Evolutionary conservation across 495 filamentous ascomycete species (phyloP).

Genomic region (Ramalina intermedia): DNA sequence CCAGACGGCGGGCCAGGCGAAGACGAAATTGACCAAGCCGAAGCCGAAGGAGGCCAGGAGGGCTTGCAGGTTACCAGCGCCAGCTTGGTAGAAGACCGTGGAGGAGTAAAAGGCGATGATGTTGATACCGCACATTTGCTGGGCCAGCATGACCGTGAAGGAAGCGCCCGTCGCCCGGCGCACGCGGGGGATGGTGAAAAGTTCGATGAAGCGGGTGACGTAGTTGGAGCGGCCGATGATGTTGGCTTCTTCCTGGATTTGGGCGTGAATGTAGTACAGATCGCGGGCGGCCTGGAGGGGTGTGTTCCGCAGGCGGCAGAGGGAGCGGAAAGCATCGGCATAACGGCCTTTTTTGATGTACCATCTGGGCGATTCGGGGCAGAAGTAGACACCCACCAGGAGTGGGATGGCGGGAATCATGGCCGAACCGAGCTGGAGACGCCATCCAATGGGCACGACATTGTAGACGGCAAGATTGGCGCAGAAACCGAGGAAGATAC

Average conservation of each 20-base stretch:
- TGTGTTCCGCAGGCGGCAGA: slow-evolving; percentile 45
- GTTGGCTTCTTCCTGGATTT: slow-evolving; percentile 27
- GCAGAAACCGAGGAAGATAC: slow-evolving; percentile 56
- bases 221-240: slow-evolving; percentile 19
- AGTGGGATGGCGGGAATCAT: slow-evolving; percentile 64
- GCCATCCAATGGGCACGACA: slow-evolving; percentile 47
- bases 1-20: slow-evolving; percentile 68
- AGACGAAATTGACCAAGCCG: slow-evolving; percentile 69
- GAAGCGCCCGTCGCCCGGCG: slow-evolving; percentile 45
- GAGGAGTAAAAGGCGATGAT: slow-evolving; percentile 80
- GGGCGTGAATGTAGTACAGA: slow-evolving; percentile 59
- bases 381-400: slow-evolving; percentile 50
- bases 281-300: slow-evolving; percentile 61
- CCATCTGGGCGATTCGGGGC: slow-evolving; percentile 61
- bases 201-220: slow-evolving; percentile 35
- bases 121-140: slow-evolving; percentile 81
- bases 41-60: slow-evolving; percentile 67
- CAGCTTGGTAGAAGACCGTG: slow-evolving; percentile 54
- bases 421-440: slow-evolving; percentile 65
- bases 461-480: slow-evolving; percentile 55
- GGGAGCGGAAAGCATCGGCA: slow-evolving; percentile 45
- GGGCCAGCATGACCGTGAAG: slow-evolving; percentile 57
- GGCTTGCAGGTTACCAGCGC: slow-evolving; percentile 39
- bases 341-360: slow-evolving; percentile 49
- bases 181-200: slow-evolving; percentile 47